Conservation (phyloP, 208 protist genomes). For the Trypanosoma melophagium region DNA sequence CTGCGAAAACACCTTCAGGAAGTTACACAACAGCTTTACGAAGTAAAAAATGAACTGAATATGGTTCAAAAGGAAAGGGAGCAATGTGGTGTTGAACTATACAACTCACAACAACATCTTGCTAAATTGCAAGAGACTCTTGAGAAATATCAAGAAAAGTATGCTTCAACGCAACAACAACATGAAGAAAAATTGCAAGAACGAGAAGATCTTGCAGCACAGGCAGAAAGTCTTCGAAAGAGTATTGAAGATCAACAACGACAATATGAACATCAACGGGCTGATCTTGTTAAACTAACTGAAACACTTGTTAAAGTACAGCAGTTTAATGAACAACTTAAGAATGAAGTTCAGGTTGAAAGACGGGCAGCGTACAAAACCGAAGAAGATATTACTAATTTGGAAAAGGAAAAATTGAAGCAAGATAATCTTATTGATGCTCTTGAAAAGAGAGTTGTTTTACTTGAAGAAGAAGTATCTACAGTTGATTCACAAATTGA, state of each 20-base stretch:
- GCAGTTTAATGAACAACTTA: slow-evolving; percentile 94
- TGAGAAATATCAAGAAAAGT: slow-evolving; percentile 89
- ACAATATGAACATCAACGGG: slow-evolving; percentile 86
- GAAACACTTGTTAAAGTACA: slow-evolving; percentile 91
- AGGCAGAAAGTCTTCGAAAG: slow-evolving; percentile 57
- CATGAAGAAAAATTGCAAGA: slow-evolving; percentile 82
- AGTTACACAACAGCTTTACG: slow-evolving; percentile 79
- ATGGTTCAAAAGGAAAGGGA: slow-evolving; percentile 83
- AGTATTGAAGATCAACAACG: slow-evolving; percentile 88
- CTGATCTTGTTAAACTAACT: slow-evolving; percentile 90
- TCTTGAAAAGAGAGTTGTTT: slow-evolving; percentile 83
- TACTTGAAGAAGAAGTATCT: slow-evolving; percentile 82
- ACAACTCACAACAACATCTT: slow-evolving; percentile 94
- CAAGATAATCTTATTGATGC: slow-evolving; percentile 91
- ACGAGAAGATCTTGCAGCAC: slow-evolving; percentile 59
- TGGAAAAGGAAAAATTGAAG: slow-evolving; percentile 91
- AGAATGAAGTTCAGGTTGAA: slow-evolving; percentile 92
- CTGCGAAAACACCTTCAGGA: slow-evolving; percentile 86
- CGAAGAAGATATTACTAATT: slow-evolving; percentile 93
- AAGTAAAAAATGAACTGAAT: slow-evolving; percentile 79
- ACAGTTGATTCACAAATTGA: slow-evolving; percentile 85
- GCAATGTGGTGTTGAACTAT: slow-evolving; percentile 93
- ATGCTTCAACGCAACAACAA: slow-evolving; percentile 62
- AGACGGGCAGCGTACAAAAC: slow-evolving; percentile 94
- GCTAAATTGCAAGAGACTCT: slow-evolving; percentile 92